Conservation (phyloP, 2,329 filamentous ascomycete genomes). For the Phoma sp. region DNA sequence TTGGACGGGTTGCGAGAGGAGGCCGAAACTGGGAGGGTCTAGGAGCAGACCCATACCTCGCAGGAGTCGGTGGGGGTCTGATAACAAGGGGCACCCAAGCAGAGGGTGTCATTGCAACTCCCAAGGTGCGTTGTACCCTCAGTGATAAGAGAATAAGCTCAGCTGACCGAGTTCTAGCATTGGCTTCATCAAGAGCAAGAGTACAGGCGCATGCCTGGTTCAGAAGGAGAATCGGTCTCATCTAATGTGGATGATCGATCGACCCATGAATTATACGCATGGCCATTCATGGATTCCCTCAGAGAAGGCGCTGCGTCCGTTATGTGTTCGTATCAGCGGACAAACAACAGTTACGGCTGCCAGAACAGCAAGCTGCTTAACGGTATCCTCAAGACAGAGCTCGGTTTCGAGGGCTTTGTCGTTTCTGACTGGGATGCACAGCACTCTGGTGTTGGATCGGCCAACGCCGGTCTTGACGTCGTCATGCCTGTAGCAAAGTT, state of each 20-base stretch:
- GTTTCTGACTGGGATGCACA: conserved; percentile 55
- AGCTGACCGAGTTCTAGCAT: conserved; percentile 46
- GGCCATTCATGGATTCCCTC: conserved; percentile 68
- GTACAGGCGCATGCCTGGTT: conserved; percentile 45
- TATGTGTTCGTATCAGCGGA: conserved; percentile 62
- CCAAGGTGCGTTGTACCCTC: conserved; percentile 21
- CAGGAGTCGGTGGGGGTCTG: conserved; percentile 57
- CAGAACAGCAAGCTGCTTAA: conserved; percentile 53
- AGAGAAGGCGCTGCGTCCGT: conserved; percentile 63
- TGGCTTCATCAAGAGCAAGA: conserved; percentile 63
- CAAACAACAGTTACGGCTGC: conserved; percentile 42
- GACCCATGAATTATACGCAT: conserved; percentile 70
- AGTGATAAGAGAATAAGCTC: too few relatives aligned
- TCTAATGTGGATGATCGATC: conserved; percentile 70
- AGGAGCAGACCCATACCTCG: conserved; percentile 70
- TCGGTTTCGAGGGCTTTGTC: conserved; percentile 56
- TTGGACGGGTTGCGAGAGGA: conserved; percentile 73
- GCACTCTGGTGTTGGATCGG: conserved; percentile 53
- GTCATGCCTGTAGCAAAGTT: conserved; percentile 47
- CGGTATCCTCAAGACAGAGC: conserved; percentile 58
- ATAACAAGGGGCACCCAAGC: conserved; percentile 62
- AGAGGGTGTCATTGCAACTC: conserved; percentile 50
- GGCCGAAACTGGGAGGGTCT: conserved; percentile 79
- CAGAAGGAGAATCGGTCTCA: conserved; percentile 62
- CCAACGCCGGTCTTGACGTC: conserved; percentile 58